phyloP scores from a whole-genome alignment of 2,329 filamentous ascomycete genomes.

The Thielaviopsis punctulata region DNA sequence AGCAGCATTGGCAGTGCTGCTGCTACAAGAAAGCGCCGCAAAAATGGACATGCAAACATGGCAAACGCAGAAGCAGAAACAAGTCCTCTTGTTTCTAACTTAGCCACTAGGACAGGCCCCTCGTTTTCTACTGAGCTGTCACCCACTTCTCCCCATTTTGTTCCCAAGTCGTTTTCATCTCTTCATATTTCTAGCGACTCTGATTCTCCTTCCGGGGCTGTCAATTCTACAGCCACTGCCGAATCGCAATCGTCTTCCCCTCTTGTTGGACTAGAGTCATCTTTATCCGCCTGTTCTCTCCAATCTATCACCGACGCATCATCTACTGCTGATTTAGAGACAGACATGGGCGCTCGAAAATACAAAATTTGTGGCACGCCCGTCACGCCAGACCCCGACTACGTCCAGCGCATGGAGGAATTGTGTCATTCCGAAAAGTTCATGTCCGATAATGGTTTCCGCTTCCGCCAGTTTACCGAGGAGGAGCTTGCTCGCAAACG shows the following conservation, averaged over 20 bases:
- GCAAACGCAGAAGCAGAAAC: neutral
- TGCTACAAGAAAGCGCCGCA: neutral
- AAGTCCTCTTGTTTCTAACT: neutral
- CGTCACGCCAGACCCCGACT: neutral
- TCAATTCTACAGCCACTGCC: neutral
- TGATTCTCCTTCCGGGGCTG: neutral
- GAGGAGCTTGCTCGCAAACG: conserved; percentile 19
- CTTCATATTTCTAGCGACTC: neutral
- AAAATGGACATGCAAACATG: neutral
- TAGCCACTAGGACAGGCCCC: neutral
- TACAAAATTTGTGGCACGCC: conserved; percentile 2
- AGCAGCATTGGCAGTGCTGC: neutral
- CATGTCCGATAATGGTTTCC: conserved; percentile 15
- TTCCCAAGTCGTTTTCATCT: neutral
- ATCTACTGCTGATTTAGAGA: neutral
- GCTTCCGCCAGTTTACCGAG: conserved; percentile 15
- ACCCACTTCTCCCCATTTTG: neutral
- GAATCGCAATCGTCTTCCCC: neutral
- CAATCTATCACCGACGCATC: neutral
- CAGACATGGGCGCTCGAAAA: neutral
- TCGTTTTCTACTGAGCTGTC: neutral
- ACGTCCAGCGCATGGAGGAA: neutral
- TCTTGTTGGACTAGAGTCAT: neutral
- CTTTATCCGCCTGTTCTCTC: conserved; percentile 2
- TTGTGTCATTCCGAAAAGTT: neutral